phyloP scores from a whole-genome alignment of 1,284 basidiomycete genomes.

The Athelia psychrophila region DNA sequence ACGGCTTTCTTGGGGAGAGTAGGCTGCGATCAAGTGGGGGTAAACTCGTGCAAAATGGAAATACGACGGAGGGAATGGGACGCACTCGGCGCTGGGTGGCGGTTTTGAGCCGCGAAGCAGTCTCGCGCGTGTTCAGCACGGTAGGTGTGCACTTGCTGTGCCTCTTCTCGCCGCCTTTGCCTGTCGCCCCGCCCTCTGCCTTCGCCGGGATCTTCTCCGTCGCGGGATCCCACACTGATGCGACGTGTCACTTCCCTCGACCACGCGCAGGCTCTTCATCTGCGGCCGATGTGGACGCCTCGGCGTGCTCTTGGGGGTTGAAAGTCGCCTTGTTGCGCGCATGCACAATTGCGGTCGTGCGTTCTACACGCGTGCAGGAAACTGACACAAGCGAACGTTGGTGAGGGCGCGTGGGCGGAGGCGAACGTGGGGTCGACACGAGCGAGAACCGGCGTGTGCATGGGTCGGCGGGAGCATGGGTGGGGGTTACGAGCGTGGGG shows the following conservation, averaged over 20 bases:
- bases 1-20: slow-evolving; percentile 59
- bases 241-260: slow-evolving; percentile 40
- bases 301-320: too few species aligned
- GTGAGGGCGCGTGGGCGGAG: too few species aligned
- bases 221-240: slow-evolving; percentile 46
- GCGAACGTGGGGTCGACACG: too few species aligned
- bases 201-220: not conserved
- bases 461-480: too few species aligned
- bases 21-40: slow-evolving; percentile 36
- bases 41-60: too few species aligned
- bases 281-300: slow-evolving; percentile 17
- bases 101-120: slow-evolving; percentile 55
- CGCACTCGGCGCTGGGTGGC: slow-evolving; percentile 42
- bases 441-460: too few species aligned
- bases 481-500: too few species aligned
- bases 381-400: too few species aligned
- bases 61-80: not conserved
- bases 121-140: slow-evolving; percentile 60
- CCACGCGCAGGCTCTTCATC: slow-evolving; percentile 28
- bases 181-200: slow-evolving; percentile 36
- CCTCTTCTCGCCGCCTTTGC: slow-evolving; percentile 62
- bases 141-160: slow-evolving; percentile 70
- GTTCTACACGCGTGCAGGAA: too few species aligned
- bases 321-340: slow-evolving; percentile 62
- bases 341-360: slow-evolving; percentile 61